Percentiles rank a stretch among this genome's conserved stretches.
phyloP scores from a whole-genome alignment of 495 filamentous ascomycete genomes.

The Sphaerosporella brunnea region DNA sequence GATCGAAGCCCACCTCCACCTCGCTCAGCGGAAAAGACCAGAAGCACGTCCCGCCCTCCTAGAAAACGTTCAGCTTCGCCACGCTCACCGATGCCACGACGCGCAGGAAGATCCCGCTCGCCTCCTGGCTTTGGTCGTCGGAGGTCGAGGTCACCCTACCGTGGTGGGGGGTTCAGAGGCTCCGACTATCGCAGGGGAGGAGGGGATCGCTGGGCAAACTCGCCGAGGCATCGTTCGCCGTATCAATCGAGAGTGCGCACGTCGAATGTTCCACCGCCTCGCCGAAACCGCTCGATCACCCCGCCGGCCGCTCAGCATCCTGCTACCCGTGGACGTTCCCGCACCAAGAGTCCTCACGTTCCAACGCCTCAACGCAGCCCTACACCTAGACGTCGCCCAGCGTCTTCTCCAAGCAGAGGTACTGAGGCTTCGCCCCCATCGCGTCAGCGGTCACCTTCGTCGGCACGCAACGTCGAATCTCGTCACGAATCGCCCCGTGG shows the following conservation, averaged over 20 bases:
- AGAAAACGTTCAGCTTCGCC: constrained; percentile 21
- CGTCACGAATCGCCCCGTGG: constrained; percentile 15
- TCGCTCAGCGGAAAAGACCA: constrained; percentile 14
- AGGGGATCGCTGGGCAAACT: constrained; percentile 7
- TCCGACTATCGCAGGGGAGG: constrained; percentile 17
- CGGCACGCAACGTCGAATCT: constrained; percentile 12
- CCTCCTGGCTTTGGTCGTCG: constrained; percentile 8
- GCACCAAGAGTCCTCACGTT: neutral
- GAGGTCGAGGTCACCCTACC: constrained; percentile 20
- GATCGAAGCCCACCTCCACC: too few species aligned
- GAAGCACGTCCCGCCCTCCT: constrained; percentile 13
- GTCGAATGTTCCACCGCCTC: constrained; percentile 10
- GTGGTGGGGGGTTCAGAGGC: constrained; percentile 11
- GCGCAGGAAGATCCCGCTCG: constrained; percentile 16
- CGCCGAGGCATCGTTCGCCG: constrained; percentile 19
- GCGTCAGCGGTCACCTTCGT: constrained; percentile 18
- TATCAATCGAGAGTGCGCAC: constrained; percentile 3
- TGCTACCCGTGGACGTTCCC: constrained; percentile 3
- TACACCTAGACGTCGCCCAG: constrained; percentile 18
- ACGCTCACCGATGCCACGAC: constrained; percentile 13
- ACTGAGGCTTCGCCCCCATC: constrained; percentile 17
- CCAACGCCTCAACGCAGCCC: constrained; percentile 10
- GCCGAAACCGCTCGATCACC: constrained; percentile 13
- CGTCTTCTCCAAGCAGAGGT: constrained; percentile 20
- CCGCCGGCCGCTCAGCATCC: constrained; percentile 15